Conservation (phyloP, 2,329 filamentous ascomycete genomes). For the Sporothrix sp. region DNA sequence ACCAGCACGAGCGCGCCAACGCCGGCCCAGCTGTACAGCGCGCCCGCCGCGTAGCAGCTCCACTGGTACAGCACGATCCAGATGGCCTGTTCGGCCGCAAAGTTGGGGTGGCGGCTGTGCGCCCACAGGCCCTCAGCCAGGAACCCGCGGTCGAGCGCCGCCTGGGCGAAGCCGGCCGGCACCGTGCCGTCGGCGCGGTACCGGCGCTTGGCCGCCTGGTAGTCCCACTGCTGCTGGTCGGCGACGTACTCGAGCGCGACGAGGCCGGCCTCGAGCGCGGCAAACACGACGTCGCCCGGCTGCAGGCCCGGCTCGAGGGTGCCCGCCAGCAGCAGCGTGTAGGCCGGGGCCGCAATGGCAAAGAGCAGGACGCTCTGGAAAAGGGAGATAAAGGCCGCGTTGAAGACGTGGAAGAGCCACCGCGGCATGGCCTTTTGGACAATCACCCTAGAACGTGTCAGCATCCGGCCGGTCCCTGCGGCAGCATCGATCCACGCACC, state of each 20-base stretch:
- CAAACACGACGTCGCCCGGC: constrained; percentile 38
- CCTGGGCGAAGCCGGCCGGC: constrained; percentile 52
- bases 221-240: constrained; percentile 90
- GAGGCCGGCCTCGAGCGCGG: constrained; percentile 38
- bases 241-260: constrained; percentile 65
- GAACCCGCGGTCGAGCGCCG: constrained; percentile 85
- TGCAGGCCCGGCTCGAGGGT: constrained; percentile 46
- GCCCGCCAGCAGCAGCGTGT: constrained; percentile 66
- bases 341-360: constrained; percentile 64
- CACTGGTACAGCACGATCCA: constrained; percentile 87
- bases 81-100: constrained; percentile 80
- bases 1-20: constrained; percentile 61
- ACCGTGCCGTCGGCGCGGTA: constrained; percentile 68
- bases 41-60: constrained; percentile 65
- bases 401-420: constrained; percentile 70
- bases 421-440: constrained; percentile 56
- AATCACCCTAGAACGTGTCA: constrained; percentile 45
- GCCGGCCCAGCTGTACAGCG: constrained; percentile 68
- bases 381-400: constrained; percentile 80
- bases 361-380: constrained; percentile 76
- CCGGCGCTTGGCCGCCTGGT: constrained; percentile 67
- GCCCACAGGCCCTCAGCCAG: constrained; percentile 75
- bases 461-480: too few relatives aligned
- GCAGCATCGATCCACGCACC: too few relatives aligned
- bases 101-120: constrained; percentile 88